Percentiles rank a stretch among this genome's conserved stretches.
Conservation (phyloP, 1,284 basidiomycete species). For the Fomitopsis betulina region DNA sequence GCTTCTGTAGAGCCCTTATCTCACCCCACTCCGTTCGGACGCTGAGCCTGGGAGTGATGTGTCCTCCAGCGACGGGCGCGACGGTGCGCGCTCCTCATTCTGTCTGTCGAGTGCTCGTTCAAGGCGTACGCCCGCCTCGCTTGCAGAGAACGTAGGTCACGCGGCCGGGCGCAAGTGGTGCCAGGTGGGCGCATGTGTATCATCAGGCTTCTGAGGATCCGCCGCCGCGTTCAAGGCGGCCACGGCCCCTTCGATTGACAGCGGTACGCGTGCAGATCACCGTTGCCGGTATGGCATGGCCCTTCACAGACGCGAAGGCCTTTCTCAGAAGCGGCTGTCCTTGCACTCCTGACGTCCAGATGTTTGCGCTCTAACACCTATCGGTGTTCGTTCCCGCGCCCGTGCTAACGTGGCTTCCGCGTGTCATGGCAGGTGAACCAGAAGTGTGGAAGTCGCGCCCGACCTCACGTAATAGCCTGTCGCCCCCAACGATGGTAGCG, state of each 20-base stretch:
- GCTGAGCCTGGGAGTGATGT: background rate
- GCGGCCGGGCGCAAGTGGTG: background rate
- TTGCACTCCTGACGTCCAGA: background rate
- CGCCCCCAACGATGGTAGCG: no score
- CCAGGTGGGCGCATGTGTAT: slow-evolving; percentile 3
- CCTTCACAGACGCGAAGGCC: background rate
- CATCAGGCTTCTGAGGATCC: slow-evolving; percentile 2
- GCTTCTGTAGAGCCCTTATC: slow-evolving; percentile 1
- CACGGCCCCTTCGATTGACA: slow-evolving; percentile 1
- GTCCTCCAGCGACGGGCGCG: background rate
- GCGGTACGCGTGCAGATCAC: slow-evolving; percentile 1
- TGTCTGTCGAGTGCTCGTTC: background rate
- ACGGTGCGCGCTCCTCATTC: background rate
- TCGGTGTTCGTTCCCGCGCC: background rate
- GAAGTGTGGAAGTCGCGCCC: no score
- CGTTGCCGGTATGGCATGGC: background rate
- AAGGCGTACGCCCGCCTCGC: background rate
- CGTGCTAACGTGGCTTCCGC: background rate
- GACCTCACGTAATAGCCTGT: no score
- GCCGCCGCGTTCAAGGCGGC: background rate
- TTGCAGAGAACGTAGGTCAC: background rate
- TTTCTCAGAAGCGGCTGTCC: background rate
- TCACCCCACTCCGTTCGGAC: background rate
- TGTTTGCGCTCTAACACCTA: background rate
- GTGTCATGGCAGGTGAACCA: background rate